Evolutionary conservation across 768 basidiomycete genomes (phyloP).

Genomic region (Trametes coccinea): DNA sequence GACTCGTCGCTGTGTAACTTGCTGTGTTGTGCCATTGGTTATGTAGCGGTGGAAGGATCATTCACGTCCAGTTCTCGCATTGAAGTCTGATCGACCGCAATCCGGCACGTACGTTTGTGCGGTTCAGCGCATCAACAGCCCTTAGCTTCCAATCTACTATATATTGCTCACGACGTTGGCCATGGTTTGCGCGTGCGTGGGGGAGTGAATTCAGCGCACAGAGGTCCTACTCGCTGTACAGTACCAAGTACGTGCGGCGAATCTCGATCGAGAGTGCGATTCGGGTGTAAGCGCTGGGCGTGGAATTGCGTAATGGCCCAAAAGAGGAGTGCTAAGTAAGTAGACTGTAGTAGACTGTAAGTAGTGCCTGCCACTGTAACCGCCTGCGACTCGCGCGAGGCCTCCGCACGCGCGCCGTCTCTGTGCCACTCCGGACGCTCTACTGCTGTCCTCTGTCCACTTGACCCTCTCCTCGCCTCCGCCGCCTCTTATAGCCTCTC

Average conservation of each 20-base stretch:
- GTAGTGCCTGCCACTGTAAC: not conserved
- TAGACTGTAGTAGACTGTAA: too few species aligned
- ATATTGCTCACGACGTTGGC: too few species aligned
- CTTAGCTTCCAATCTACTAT: too few species aligned
- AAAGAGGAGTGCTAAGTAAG: not conserved
- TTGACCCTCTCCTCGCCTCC: too few species aligned
- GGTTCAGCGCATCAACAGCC: too few species aligned
- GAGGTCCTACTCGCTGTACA: not conserved
- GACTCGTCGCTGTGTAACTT: constrained; percentile 20
- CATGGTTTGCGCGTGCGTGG: too few species aligned
- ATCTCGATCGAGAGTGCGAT: constrained; percentile 8
- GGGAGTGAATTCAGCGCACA: too few species aligned
- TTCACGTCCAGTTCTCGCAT: not conserved
- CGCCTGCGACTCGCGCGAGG: not conserved
- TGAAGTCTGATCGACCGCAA: too few species aligned
- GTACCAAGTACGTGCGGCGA: not conserved
- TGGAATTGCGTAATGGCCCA: constrained; percentile 7
- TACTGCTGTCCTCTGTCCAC: not conserved
- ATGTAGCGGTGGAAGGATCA: not conserved
- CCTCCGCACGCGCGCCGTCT: constrained; percentile 11
- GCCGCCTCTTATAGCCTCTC: not conserved
- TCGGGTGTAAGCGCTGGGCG: not conserved
- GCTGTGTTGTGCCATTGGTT: constrained; percentile 23
- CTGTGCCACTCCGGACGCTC: too few species aligned
- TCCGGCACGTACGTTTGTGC: too few species aligned